Evolutionary conservation across 139 green algal genomes (phyloP), one percentile per base, ranked within the genome.

Genomic region (Pleodorina starrii): DNA sequence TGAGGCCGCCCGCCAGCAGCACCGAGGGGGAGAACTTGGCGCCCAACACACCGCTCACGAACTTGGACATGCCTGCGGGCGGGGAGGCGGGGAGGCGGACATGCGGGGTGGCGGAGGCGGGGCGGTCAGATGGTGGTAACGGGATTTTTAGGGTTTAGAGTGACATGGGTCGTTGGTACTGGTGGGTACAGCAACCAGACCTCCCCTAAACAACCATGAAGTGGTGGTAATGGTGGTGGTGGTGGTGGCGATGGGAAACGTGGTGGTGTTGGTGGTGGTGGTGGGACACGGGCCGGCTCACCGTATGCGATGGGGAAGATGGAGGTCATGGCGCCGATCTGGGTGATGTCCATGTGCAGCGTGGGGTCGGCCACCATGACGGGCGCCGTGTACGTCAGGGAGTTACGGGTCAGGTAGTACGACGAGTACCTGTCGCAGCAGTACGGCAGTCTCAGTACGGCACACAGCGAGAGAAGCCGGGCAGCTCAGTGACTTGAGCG

Each of bases 381-480:
- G 29, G 97, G 97, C 1, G 97, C 96, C 2, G 96, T 97, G 92
- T 98, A 99, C 38, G 95, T 98, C n/a, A 99, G 90, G 51, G 89
- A 95, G 94, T 98, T 98, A 71, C 97, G 94, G 0, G 97, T 99
- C 27, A 99, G 93, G 94, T 99, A 99, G 93, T 98, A 99, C 81
- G 91, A 97, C 16, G 94, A 93, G 91, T 98, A 98, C 6, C 92
- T 92, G 54, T n/a, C n/a, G n/a, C n/a, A n/a, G n/a, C n/a, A n/a
- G n/a, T n/a, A n/a, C n/a, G n/a, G n/a, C n/a, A n/a, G n/a, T n/a
- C n/a, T n/a, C n/a, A n/a, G 11, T 59, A 59, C 50, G 50, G 12
- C 50, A 59, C n/a, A n/a, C n/a, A n/a, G n/a, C n/a, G n/a, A n/a
- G n/a, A n/a, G 50, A 23, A 59, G 90, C 50, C 72, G n/a, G n/a